Percentiles rank a stretch among this genome's conserved stretches.
Conservation (phyloP, 495 filamentous ascomycete species). For the Neurospora terricola region DNA sequence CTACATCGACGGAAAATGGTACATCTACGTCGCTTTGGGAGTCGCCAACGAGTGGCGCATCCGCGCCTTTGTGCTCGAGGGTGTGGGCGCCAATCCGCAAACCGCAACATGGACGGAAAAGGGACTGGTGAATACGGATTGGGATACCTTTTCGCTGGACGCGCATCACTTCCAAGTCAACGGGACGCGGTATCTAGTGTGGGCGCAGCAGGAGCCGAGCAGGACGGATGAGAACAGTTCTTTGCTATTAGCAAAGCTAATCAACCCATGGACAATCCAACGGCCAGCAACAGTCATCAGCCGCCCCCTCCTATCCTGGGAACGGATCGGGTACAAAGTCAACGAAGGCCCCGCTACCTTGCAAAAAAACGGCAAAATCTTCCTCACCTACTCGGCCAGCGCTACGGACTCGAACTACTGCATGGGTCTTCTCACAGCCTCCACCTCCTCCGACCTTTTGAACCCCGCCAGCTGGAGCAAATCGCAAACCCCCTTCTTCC, state of each 20-base stretch:
- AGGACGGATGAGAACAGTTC: conserved; percentile 13
- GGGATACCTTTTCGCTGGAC: conserved; percentile 21
- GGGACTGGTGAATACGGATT: conserved; percentile 18
- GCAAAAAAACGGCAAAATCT: conserved; percentile 30
- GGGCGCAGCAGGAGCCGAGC: conserved; percentile 20
- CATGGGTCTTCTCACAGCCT: conserved; percentile 39
- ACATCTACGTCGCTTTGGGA: conserved; percentile 32
- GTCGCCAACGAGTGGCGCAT: conserved; percentile 18
- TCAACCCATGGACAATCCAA: conserved; percentile 21
- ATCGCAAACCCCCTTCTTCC: conserved; percentile 12
- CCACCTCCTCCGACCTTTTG: conserved; percentile 28
- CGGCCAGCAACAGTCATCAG: conserved; percentile 25
- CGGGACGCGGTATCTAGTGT: conserved; percentile 19
- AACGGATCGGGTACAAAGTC: conserved; percentile 40
- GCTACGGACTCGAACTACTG: conserved; percentile 35
- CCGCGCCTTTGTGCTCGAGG: conserved; percentile 20
- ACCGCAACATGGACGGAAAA: conserved; percentile 17
- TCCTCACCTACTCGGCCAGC: conserved; percentile 41
- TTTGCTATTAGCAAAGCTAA: conserved; percentile 12
- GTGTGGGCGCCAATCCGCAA: conserved; percentile 14
- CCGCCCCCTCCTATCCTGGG: conserved; percentile 36
- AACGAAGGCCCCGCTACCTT: conserved; percentile 46
- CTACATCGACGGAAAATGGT: conserved; percentile 37
- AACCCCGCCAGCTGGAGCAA: conserved; percentile 36
- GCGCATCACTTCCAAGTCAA: conserved; percentile 16